Base-by-base conservation (phyloP, 2,329 filamentous ascomycete genomes). In the Colletotrichum acutatum region DNA sequence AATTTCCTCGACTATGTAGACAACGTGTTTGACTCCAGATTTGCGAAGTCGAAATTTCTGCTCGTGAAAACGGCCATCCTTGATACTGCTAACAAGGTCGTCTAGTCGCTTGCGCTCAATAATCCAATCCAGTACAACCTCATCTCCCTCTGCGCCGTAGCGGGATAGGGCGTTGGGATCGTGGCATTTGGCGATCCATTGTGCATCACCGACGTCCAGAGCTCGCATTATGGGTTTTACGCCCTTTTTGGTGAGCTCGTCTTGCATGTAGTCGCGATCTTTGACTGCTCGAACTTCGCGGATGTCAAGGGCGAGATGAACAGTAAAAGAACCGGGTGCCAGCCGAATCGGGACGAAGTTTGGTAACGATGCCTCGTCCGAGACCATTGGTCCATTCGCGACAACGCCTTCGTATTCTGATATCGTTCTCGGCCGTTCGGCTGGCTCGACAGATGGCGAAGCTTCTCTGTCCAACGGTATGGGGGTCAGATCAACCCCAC, bases 71-170 rank as follows among this genome's bases (percentile, higher is more conserved):
- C 94, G 90, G 1, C 93, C 93, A 74, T 96, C 94, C 80, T 93
- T 95, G 82, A 97, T 94, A 74, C 93, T 95, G 63, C 88, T 85
- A n/a, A 96, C 88, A 59, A 97, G 84, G 79, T 97, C 94, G 78
- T 96, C 94, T 0, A 95, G 87, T 9, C 94, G 88, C 79, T 97
- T 97, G 74, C 94, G 88, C 82, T 97, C 94, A 1, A 95, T 89
- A 57, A 97, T 94, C 87, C 92, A 94, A 80, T 96, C 94, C 5
- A 97, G 85, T 59, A 95, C 90, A 14, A 96, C 82, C 79, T 95
- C 93, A 71, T 90, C 88, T 19, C 92, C 90, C 77, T 92, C 89
- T 2, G 85, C 84, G 14, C 92, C 92, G 63, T 89, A 83, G 5
- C 84, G 84, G 2, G 86, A 77, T 5, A 94, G 85, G 32, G 90